Conservation (phyloP, 257 asterid genomes). For the Lithospermum erythrorhizon region DNA sequence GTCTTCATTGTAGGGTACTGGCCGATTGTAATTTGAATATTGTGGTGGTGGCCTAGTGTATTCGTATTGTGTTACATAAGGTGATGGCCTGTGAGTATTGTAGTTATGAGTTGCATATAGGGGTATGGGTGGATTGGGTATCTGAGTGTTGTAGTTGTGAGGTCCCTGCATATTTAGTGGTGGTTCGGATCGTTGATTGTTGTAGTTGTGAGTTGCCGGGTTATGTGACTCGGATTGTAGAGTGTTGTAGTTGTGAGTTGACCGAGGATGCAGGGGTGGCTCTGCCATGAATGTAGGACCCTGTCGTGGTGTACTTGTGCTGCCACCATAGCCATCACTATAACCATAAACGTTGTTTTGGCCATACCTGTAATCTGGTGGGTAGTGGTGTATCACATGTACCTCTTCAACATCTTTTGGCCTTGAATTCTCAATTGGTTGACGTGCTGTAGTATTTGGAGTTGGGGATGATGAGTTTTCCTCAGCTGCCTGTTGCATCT, state of each 20-base stretch:
- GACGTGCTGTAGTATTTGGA: too few species aligned
- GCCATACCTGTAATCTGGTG: slow-evolving; percentile 44
- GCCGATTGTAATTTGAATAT: slow-evolving; percentile 15
- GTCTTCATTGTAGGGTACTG: slow-evolving; percentile 37
- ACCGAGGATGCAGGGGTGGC: slow-evolving; percentile 14
- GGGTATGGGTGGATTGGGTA: neutral
- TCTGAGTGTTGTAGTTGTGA: slow-evolving; percentile 18
- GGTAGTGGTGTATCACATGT: slow-evolving; percentile 56
- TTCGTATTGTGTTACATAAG: neutral
- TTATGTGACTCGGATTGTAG: slow-evolving; percentile 7
- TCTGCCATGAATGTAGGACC: slow-evolving; percentile 16
- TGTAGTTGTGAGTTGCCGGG: slow-evolving; percentile 38
- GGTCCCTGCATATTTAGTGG: neutral
- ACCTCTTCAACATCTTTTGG: slow-evolving; percentile 51
- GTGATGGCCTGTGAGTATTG: slow-evolving; percentile 15
- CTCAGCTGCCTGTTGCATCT: slow-evolving; percentile 10
- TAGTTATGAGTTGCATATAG: slow-evolving; percentile 1
- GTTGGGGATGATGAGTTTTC: neutral
- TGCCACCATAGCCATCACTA: slow-evolving; percentile 21
- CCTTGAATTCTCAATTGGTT: slow-evolving; percentile 16
- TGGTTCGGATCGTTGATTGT: slow-evolving; percentile 27
- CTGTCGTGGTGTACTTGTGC: slow-evolving; percentile 16
- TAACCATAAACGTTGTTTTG: slow-evolving; percentile 18
- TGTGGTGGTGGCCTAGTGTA: slow-evolving; percentile 5
- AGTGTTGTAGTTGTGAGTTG: slow-evolving; percentile 20